A percentile compares a stretch with the other conserved stretches of the same genome.
Evolutionary conservation across 2,329 filamentous ascomycete species (phyloP).

Genomic region (Sclerotinia sclerotiorum): DNA sequence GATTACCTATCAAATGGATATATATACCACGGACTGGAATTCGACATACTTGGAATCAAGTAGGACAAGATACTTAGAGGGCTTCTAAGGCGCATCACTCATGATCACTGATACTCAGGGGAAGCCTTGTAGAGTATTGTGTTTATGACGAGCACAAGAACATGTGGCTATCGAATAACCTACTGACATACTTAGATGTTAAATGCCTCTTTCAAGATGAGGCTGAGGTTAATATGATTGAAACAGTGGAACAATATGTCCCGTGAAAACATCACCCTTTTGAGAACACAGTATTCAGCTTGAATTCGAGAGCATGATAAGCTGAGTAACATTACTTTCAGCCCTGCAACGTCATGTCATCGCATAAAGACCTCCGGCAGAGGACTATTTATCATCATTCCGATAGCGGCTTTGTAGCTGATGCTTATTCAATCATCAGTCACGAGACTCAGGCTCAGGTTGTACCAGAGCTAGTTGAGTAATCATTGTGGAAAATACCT

Average conservation of each 20-base stretch:
- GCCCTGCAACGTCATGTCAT: not conserved
- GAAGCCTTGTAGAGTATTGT: not conserved
- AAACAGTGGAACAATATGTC: slow-evolving; percentile 1
- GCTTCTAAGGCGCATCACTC: not conserved
- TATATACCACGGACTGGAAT: not conserved
- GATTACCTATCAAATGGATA: slow-evolving; percentile 10
- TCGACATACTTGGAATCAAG: not conserved
- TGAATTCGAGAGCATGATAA: not conserved
- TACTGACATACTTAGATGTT: not conserved
- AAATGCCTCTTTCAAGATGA: not conserved
- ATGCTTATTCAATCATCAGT: not conserved
- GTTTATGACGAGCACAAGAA: not conserved
- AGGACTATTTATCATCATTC: not conserved
- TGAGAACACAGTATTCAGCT: not conserved
- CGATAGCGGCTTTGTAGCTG: not conserved
- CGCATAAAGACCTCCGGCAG: no score
- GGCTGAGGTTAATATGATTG: not conserved
- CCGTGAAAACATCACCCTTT: not conserved
- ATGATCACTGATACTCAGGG: not conserved
- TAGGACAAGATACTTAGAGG: not conserved
- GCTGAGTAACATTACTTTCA: not conserved
- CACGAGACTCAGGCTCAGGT: not conserved
- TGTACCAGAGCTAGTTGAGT: not conserved
- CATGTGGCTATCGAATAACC: not conserved
- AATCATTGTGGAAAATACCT: not conserved